These are phyloP conservation scores for Thymus mandschuricus DNA, from an alignment of 257 asterid species.

Conservation along the genomic window DNA sequence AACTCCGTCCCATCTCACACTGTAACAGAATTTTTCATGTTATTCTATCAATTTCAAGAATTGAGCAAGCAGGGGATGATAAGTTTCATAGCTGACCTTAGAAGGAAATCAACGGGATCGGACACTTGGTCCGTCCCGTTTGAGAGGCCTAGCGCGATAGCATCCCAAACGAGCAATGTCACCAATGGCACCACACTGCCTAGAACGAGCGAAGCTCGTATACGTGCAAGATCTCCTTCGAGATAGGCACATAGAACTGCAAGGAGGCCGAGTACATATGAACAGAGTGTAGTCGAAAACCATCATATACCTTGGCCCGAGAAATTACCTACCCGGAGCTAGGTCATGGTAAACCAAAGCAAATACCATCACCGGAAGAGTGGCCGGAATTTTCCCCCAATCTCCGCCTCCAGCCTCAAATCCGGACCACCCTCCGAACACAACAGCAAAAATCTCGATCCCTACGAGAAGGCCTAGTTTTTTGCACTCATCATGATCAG, in stretches of 20 bases:
- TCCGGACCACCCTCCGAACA: conserved; percentile 77
- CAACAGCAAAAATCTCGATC: conserved; percentile 62
- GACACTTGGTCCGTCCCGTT: conserved; percentile 51
- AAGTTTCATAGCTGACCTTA: conserved; percentile 43
- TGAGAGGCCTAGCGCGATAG: conserved; percentile 72
- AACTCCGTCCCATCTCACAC: conserved; percentile 64
- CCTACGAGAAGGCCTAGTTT: conserved; percentile 53
- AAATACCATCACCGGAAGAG: conserved; percentile 79
- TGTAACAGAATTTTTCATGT: conserved; percentile 24
- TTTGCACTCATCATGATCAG: not conserved
- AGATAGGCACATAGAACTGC: conserved; percentile 84
- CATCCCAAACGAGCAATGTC: conserved; percentile 72
- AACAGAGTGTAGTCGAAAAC: not conserved
- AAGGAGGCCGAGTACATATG: not conserved
- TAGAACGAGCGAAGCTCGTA: conserved; percentile 65
- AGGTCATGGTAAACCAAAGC: conserved; percentile 87
- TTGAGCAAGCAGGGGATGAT: not conserved
- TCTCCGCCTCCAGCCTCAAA: conserved; percentile 46
- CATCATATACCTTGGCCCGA: not conserved
- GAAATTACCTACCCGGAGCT: conserved; percentile 57
- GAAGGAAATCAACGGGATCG: conserved; percentile 74
- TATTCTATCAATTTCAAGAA: not conserved
- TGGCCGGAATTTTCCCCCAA: conserved; percentile 76
- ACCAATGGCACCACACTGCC: conserved; percentile 74
- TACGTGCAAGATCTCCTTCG: conserved; percentile 68